These are phyloP conservation scores for Trichoderma sp. DNA, from an alignment of 2,329 filamentous ascomycete genomes.

Conservation along the genomic window DNA sequence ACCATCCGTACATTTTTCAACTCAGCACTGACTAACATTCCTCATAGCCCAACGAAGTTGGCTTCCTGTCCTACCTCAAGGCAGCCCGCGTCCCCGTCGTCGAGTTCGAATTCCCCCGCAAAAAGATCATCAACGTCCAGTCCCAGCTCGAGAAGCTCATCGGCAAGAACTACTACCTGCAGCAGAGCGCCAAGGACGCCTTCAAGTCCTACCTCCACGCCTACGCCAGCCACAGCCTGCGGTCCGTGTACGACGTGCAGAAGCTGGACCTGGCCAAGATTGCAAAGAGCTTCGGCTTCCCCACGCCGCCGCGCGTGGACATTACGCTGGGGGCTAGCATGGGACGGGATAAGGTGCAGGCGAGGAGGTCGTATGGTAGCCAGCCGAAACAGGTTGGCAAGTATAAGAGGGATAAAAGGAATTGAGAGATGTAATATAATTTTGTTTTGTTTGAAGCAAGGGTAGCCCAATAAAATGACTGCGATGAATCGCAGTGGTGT, in stretches of 20 bases:
- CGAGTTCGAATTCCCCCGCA: constrained; percentile 91
- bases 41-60: constrained; percentile 76
- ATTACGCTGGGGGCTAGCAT: constrained; percentile 80
- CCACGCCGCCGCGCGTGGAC: constrained; percentile 77
- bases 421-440: neutral
- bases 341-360: constrained; percentile 66
- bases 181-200: constrained; percentile 77
- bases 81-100: constrained; percentile 89
- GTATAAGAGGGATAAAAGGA: constrained; percentile 24
- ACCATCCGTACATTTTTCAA: neutral
- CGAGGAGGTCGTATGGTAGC: constrained; percentile 72
- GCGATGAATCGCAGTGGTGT: neutral
- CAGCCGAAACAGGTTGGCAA: constrained; percentile 64
- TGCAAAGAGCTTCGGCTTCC: constrained; percentile 81
- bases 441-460: constrained; percentile 22
- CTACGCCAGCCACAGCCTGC: constrained; percentile 72
- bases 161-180: constrained; percentile 93
- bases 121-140: constrained; percentile 89
- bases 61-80: constrained; percentile 89
- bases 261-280: constrained; percentile 83
- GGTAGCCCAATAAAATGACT: constrained; percentile 4
- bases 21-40: neutral
- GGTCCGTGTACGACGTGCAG: constrained; percentile 72
- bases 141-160: constrained; percentile 93
- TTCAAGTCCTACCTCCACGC: constrained; percentile 93